Percentiles rank a stretch among this genome's conserved stretches.
These are phyloP conservation scores for Apophysomyces sp. DNA, from an alignment of 371 early-diverging fungal genomes.

Conservation along the genomic window DNA sequence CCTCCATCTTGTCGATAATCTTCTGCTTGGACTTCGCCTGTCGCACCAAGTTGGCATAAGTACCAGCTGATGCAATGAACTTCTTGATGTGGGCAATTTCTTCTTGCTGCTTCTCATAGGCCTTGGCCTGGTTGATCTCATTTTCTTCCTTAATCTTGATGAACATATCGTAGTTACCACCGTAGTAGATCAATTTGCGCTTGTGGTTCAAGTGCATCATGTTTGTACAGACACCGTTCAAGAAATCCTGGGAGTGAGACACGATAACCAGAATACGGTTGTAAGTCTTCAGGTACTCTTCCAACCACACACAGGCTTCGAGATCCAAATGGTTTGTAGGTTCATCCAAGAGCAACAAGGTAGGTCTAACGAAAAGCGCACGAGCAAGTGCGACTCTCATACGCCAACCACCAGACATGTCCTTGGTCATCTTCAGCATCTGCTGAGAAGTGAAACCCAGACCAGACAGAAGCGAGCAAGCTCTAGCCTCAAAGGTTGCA, in stretches of 20 bases:
- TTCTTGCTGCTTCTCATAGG: constrained; percentile 76
- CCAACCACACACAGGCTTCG: constrained; percentile 79
- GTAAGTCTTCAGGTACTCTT: constrained; percentile 61
- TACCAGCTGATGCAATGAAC: constrained; percentile 99
- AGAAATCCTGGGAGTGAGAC: constrained; percentile 80
- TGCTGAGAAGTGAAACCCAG: constrained; percentile 58
- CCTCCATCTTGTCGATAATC: constrained; percentile 62
- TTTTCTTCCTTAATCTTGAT: constrained; percentile 64
- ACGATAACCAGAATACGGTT: constrained; percentile 70
- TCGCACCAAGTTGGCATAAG: constrained; percentile 97
- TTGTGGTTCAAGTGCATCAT: constrained; percentile 71
- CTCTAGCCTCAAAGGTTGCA: constrained; percentile 80
- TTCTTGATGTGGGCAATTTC: constrained; percentile 98
- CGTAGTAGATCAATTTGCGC: constrained; percentile 57
- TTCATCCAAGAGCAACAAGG: constrained; percentile 87
- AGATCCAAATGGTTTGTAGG: constrained; percentile 85
- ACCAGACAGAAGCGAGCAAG: constrained; percentile 58
- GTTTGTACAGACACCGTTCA: constrained; percentile 68
- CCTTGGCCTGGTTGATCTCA: constrained; percentile 52
- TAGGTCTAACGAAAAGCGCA: constrained; percentile 75
- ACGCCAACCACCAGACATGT: constrained; percentile 89
- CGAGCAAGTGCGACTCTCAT: constrained; percentile 85
- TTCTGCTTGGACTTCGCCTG: constrained; percentile 92
- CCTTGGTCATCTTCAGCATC: constrained; percentile 37
- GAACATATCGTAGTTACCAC: constrained; percentile 76